Evolutionary conservation across 1,284 basidiomycete genomes (phyloP), one percentile per base, ranked within the genome.

Genomic region (Cutaneotrichosporon sp.): DNA sequence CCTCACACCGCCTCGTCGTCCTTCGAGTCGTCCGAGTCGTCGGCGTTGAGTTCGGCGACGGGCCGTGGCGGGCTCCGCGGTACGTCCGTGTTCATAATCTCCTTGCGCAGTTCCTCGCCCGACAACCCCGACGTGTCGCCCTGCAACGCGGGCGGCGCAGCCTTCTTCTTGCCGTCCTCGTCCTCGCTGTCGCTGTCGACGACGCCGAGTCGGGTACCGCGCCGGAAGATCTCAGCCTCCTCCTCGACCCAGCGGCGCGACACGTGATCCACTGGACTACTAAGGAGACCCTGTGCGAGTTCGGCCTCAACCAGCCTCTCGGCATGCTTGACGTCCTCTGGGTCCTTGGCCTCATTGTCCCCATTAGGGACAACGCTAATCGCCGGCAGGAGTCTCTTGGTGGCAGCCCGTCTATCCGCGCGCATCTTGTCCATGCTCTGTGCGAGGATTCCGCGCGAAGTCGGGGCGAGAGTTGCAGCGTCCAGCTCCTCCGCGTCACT

Each of bases 141-240:
- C 16, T 30, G 30, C 21, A 53, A 26, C 22, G 30, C 31, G 5
- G 55, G 18, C 46, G 50, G 49, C 30, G 50, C 36, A 50, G 31
- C 13, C 14, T 62, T 50, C 22, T 16, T n/a, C 7, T 22, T 30
- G 47, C 31, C 46, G 2, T 22, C 26, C 68, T 92, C 90, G 86
- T 93, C 90, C 72, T 78, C 78, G 13, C 75, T 72, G 22, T 71
- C 68, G 76, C 88, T 89, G 30, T 79, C 91, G 67, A 89, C 90
- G 5, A 89, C 88, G 0, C 89, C 88, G 11, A 96, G 83, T 13
- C 92, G 83, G 1, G 87, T 88, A 1, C 93, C 92, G 75, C 93
- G 93, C 58, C 93, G 84, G 82, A 97, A 97, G 36, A 97, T 89
- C 78, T 97, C 93, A 1, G 90, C 91, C 73, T 92, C 91, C 73